Conservation (phyloP, 352 stramenopile genomes). For the Phytopythium litorale region DNA sequence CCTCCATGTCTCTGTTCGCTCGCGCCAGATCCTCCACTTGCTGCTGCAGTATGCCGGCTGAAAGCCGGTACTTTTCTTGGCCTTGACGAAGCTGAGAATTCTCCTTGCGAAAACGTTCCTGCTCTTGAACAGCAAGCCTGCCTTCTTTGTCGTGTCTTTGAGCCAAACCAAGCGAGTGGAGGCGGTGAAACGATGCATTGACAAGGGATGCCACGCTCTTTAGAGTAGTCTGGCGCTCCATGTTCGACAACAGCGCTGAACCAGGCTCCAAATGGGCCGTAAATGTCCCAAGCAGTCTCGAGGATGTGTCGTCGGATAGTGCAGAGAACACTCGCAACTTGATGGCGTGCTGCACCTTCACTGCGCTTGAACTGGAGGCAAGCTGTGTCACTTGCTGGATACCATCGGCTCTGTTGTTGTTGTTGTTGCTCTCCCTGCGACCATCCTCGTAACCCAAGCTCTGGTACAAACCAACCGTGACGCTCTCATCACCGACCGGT, state of each 20-base stretch:
- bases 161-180: not conserved
- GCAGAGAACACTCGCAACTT: slow-evolving; percentile 1
- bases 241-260: not conserved
- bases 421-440: not conserved
- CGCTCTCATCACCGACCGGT: not conserved
- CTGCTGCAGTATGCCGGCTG: not conserved
- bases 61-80: not conserved
- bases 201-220: not conserved
- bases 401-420: not conserved
- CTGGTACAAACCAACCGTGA: not conserved
- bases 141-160: not conserved
- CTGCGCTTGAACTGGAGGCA: not conserved
- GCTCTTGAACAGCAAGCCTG: not conserved
- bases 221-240: not conserved
- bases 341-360: not conserved
- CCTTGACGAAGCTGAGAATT: not conserved
- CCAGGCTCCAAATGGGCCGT: slow-evolving; percentile 1
- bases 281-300: not conserved
- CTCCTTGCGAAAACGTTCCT: not conserved
- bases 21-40: not conserved
- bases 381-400: not conserved
- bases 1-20: not conserved
- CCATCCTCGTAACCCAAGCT: not conserved
- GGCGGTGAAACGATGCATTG: not conserved
- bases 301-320: not conserved